Percentiles rank a stretch among this genome's conserved stretches.
These are phyloP conservation scores for Penicillium sp. DNA, from an alignment of 2,329 filamentous ascomycete genomes.

Conservation along the genomic window DNA sequence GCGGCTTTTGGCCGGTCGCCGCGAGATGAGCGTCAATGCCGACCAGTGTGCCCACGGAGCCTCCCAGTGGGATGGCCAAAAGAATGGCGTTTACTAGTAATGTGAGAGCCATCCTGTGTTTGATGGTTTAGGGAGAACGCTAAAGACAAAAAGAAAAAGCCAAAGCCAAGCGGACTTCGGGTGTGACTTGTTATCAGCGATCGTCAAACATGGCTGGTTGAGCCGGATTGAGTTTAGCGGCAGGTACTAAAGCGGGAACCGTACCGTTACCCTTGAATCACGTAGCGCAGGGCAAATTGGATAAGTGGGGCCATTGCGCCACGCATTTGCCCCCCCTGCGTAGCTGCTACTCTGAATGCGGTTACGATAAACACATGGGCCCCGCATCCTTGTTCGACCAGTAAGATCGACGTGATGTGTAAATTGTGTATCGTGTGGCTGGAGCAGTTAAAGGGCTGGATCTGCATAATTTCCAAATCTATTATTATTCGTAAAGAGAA, in stretches of 20 bases:
- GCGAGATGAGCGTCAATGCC: constrained; percentile 50
- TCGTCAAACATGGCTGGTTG: not conserved
- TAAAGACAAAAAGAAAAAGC: not conserved
- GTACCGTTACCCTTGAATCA: not conserved
- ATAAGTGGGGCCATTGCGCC: constrained; percentile 1
- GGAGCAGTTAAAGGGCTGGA: not conserved
- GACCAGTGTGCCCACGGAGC: constrained; percentile 52
- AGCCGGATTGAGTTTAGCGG: constrained; percentile 11
- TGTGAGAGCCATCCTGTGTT: constrained; percentile 7
- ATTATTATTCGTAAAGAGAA: not conserved
- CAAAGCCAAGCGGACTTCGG: not conserved
- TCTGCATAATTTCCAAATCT: not conserved
- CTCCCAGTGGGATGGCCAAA: constrained; percentile 52
- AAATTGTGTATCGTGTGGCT: not conserved
- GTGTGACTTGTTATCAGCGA: not conserved
- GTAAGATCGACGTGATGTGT: not conserved
- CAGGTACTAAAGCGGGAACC: constrained; percentile 11
- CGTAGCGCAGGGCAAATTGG: not conserved
- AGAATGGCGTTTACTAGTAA: constrained; percentile 54
- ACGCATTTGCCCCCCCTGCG: constrained; percentile 4
- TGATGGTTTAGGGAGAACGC: not conserved
- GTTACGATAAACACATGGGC: not conserved
- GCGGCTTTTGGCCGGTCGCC: constrained; percentile 45
- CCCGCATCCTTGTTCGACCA: not conserved
- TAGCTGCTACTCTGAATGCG: not conserved